A percentile compares a stretch with the other conserved stretches of the same genome.
phyloP scores from a whole-genome alignment of 73 alveolate genomes.

The Paramecium primaurelia region DNA sequence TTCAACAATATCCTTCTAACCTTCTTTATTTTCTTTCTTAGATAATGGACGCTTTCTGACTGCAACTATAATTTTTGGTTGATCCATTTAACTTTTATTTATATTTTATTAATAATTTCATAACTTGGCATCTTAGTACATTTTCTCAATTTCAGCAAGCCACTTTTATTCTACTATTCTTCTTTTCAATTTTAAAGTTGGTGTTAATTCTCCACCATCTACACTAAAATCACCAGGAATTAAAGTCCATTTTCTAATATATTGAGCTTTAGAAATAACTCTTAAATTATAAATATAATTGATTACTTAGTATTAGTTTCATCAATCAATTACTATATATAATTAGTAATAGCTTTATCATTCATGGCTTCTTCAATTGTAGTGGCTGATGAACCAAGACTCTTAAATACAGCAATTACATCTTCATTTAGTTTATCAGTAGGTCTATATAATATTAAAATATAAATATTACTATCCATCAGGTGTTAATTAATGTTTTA shows the following conservation, averaged over 20 bases:
- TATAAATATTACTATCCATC: slow-evolving; percentile 59
- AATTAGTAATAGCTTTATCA: slow-evolving; percentile 49
- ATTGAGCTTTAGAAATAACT: slow-evolving; percentile 79
- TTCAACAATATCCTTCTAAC: slow-evolving; percentile 90
- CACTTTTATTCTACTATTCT: slow-evolving; percentile 71
- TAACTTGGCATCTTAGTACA: slow-evolving; percentile 71
- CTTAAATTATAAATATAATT: neutral
- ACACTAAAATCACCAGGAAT: slow-evolving; percentile 76
- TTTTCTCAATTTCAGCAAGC: slow-evolving; percentile 65
- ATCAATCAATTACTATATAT: slow-evolving; percentile 65
- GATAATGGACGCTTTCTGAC: slow-evolving; percentile 99
- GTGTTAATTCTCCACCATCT: slow-evolving; percentile 89
- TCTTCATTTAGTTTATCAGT: slow-evolving; percentile 76
- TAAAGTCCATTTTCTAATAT: slow-evolving; percentile 74
- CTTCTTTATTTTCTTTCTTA: slow-evolving; percentile 85
- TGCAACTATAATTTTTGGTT: slow-evolving; percentile 96
- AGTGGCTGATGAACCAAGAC: slow-evolving; percentile 54
- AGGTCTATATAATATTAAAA: slow-evolving; percentile 37
- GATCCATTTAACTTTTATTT: slow-evolving; percentile 36
- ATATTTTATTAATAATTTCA: slow-evolving; percentile 32
- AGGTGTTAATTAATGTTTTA: slow-evolving; percentile 65
- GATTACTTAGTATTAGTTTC: slow-evolving; percentile 65
- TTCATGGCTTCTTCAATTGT: slow-evolving; percentile 72
- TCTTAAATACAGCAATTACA: slow-evolving; percentile 56
- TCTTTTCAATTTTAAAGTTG: slow-evolving; percentile 88